Evolutionary conservation across 345 rosid genomes (phyloP), one percentile per base, ranked within the genome.

Genomic region (Clarkia xantiana): DNA sequence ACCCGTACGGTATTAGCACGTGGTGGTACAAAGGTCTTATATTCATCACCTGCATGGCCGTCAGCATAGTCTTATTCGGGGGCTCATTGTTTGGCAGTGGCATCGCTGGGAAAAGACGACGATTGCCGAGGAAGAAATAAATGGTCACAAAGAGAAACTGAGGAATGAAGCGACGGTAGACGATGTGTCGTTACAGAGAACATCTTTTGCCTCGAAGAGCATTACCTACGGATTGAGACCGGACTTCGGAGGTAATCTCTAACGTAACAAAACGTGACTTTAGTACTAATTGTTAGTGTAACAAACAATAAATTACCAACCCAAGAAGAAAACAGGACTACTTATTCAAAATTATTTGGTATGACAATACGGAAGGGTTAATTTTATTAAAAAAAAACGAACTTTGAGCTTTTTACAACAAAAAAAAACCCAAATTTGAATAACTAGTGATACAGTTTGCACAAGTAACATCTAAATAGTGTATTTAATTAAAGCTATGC

Each of bases 21-120:
- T 90, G 95, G 95, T 90, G 95, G 97, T 82, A 79, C 74, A 79
- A 71, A 45, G 95, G 94, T 52, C 72, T 90, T 52, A 70, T 86
- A 22, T 75, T 81, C 45, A 6, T 79, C 15, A 69, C 53, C 9
- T 79, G 88, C 71, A 83, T 83, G 95, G 73, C 70, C 25, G 77
- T 65, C 22, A 65, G 95, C 54, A 74, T 75, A 53, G 14, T 78
- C 16, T 49, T 70, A 15, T 86, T 86, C 49, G 94, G 97, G 44
- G 94, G 95, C 43, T 62, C 10, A 86, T 81, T 52, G 43, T 86
- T 57, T 76, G 56, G 16, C 74, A 79, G 18, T 90, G 97, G 97
- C 75, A 76, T 59, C 62, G 66, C 10, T 79, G 90, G 90, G 84
- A 71, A 51, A 60, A 52, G 42, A 70, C 61, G 51, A 38, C 40